Percentiles rank a stretch among this genome's conserved stretches.
These are phyloP conservation scores for Tulasnella sp. DNA, from an alignment of 768 basidiomycete genomes.

Conservation along the genomic window DNA sequence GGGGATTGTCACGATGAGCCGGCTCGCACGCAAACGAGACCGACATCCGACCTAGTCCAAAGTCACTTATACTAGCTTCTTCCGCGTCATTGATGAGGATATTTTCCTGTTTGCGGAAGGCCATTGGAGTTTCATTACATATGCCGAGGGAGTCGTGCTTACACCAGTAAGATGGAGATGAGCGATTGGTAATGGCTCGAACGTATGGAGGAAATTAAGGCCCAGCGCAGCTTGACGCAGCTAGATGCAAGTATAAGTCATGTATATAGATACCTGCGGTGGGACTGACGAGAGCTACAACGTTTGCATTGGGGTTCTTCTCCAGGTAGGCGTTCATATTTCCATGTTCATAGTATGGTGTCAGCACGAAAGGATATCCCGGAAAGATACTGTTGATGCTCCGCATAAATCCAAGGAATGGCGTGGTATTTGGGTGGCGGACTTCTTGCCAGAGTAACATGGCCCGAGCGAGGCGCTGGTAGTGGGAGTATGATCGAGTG, in stretches of 20 bases:
- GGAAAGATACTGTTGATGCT: constrained; percentile 7
- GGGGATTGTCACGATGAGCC: background rate
- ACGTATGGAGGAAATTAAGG: constrained; percentile 8
- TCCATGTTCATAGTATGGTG: constrained; percentile 6
- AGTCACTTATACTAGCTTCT: constrained; percentile 22
- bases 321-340: constrained; percentile 13
- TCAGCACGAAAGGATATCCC: constrained; percentile 10
- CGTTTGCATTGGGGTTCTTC: constrained; percentile 4
- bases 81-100: constrained; percentile 23
- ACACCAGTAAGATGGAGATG: constrained; percentile 11
- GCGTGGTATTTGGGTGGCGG: background rate
- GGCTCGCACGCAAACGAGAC: background rate
- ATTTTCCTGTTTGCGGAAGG: background rate
- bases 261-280: no score
- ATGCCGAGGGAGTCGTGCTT: background rate
- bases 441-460: constrained; percentile 19
- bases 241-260: background rate
- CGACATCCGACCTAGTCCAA: background rate
- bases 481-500: background rate
- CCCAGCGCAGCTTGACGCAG: constrained; percentile 14
- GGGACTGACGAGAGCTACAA: background rate
- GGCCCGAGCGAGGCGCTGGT: constrained; percentile 24
- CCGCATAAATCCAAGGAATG: constrained; percentile 22
- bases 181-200: constrained; percentile 16
- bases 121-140: background rate